Conservation (phyloP, 768 basidiomycete species). For the Zangia roseola region DNA sequence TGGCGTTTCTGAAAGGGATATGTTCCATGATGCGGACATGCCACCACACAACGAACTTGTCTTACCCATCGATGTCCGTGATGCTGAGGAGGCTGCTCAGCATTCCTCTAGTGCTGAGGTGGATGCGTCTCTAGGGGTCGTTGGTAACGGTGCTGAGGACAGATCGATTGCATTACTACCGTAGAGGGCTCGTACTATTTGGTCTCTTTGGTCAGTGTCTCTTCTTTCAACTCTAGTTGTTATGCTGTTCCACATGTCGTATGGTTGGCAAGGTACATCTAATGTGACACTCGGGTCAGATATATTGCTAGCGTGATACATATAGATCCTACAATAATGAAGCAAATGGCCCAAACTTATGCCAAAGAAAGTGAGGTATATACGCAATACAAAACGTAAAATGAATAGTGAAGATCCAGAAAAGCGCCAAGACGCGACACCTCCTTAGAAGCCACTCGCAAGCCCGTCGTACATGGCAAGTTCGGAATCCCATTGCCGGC, state of each 20-base stretch:
- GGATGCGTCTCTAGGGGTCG: neutral
- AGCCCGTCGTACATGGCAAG: constrained; percentile 35
- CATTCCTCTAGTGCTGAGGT: neutral
- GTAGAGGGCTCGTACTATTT: neutral
- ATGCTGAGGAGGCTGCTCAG: constrained; percentile 2
- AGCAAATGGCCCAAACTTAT: constrained; percentile 13
- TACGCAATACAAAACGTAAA: constrained; percentile 15
- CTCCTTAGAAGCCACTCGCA: constrained; percentile 21
- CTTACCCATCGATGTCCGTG: neutral
- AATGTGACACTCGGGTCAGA: constrained; percentile 7
- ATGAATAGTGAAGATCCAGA: constrained; percentile 15
- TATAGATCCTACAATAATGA: constrained; percentile 28
- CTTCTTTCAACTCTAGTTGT: neutral
- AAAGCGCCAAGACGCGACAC: constrained; percentile 4
- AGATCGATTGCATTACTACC: neutral
- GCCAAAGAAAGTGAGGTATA: constrained; percentile 12
- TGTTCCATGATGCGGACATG: neutral
- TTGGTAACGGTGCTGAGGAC: neutral
- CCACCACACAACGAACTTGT: constrained; percentile 2
- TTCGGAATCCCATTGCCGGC: constrained; percentile 23
- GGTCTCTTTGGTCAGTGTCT: neutral
- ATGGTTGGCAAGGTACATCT: constrained; percentile 3
- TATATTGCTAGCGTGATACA: constrained; percentile 23
- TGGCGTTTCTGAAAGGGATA: constrained; percentile 1
- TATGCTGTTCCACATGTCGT: neutral